phyloP scores from a whole-genome alignment of 2,329 filamentous ascomycete genomes.

The Chrysoporthe austroafricana region DNA sequence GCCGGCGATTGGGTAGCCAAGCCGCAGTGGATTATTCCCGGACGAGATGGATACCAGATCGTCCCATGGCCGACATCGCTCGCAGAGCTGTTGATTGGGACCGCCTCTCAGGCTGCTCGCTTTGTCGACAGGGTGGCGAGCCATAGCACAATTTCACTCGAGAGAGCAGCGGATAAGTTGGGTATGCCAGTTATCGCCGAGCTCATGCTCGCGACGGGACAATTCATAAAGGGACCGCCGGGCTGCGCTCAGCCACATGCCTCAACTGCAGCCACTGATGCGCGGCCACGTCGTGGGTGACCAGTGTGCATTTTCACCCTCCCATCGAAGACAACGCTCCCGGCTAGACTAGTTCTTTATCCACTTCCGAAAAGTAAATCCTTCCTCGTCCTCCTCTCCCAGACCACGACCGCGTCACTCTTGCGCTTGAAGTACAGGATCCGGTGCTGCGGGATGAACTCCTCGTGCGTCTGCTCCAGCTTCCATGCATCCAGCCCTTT shows the following conservation, averaged over 20 bases:
- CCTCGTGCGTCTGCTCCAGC: conserved; percentile 64
- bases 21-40: conserved; percentile 11
- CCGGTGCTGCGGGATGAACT: conserved; percentile 68
- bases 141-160: background rate
- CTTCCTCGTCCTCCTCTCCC: conserved; percentile 58
- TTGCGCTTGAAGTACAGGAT: conserved; percentile 64
- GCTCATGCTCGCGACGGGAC: background rate
- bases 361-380: conserved; percentile 63
- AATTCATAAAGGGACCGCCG: background rate
- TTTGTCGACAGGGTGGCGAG: conserved; percentile 9
- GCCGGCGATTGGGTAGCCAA: conserved; percentile 14
- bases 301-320: background rate
- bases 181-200: background rate
- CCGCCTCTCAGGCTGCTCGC: background rate
- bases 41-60: conserved; percentile 9
- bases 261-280: conserved; percentile 15
- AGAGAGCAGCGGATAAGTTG: background rate
- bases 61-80: conserved; percentile 15
- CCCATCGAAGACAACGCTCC: background rate
- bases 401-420: conserved; percentile 56
- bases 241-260: conserved; percentile 9
- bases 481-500: conserved; percentile 61
- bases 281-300: conserved; percentile 14
- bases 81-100: conserved; percentile 12
- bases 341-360: background rate